These are phyloP conservation scores for Solanum tarapatanum DNA, from an alignment of 257 asterid species.

Conservation along the genomic window DNA sequence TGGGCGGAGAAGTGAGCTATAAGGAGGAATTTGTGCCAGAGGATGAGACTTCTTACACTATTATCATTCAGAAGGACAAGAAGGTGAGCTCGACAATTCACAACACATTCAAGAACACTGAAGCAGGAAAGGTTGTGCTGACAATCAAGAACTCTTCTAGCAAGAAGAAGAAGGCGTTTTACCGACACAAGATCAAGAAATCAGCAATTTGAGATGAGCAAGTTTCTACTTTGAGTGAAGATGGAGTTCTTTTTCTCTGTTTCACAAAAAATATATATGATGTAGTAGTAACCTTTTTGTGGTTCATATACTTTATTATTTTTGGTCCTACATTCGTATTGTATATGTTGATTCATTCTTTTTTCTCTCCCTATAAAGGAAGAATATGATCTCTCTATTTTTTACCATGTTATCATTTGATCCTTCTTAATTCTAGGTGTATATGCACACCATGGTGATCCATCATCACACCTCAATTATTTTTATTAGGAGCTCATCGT, in stretches of 20 bases:
- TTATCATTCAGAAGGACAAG: conserved; percentile 55
- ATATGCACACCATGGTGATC: no score
- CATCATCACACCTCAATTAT: no score
- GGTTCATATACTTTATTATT: background rate
- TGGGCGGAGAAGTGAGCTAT: conserved; percentile 69
- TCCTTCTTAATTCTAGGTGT: background rate
- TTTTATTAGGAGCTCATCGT: no score
- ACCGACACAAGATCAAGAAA: conserved; percentile 51
- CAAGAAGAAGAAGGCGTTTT: conserved; percentile 64
- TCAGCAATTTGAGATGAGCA: conserved; percentile 19
- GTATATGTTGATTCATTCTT: background rate
- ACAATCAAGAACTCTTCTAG: conserved; percentile 45
- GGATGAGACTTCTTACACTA: conserved; percentile 51
- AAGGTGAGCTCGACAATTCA: conserved; percentile 45
- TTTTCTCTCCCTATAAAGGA: background rate
- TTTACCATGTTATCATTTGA: background rate
- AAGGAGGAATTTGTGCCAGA: conserved; percentile 65
- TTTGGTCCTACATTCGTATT: background rate
- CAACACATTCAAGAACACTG: conserved; percentile 59
- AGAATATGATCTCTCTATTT: background rate
- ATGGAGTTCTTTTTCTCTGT: background rate
- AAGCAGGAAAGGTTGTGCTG: conserved; percentile 51
- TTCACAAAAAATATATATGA: no score
- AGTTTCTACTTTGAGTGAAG: background rate
- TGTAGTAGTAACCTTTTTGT: background rate